Conservation (phyloP, 805 yeast genomes). For the Ogataea wickerhamii region DNA sequence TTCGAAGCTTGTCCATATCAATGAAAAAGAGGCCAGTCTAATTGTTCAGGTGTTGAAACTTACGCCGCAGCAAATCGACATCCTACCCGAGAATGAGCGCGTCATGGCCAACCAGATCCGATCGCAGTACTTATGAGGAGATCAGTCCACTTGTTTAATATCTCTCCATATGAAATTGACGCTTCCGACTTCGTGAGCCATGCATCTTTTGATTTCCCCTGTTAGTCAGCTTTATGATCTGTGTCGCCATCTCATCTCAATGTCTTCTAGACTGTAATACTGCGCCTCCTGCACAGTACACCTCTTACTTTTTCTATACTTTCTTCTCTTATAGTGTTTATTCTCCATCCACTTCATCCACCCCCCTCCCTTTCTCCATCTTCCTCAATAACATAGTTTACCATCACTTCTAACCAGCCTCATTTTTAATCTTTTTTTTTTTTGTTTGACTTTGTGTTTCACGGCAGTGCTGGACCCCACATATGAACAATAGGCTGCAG, state of each 20-base stretch:
- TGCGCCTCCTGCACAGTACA: no score
- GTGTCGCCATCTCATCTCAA: constrained; percentile 3
- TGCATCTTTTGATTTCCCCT: constrained; percentile 1
- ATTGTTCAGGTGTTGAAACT: constrained; percentile 51
- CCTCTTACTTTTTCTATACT: no score
- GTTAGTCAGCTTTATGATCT: constrained; percentile 4
- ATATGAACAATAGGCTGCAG: no score
- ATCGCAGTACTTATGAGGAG: constrained; percentile 44
- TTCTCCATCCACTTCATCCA: no score
- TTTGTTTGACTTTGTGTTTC: no score
- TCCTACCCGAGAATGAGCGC: constrained; percentile 49
- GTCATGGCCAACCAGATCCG: constrained; percentile 53
- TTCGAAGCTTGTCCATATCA: constrained; percentile 47
- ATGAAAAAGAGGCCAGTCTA: constrained; percentile 55
- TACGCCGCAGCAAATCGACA: constrained; percentile 46
- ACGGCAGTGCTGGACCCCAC: no score
- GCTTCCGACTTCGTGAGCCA: background rate
- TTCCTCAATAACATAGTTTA: no score
- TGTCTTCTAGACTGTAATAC: background rate
- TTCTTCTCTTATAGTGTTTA: no score
- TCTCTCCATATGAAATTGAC: constrained; percentile 4
- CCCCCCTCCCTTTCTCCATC: no score
- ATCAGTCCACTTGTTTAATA: constrained; percentile 10
- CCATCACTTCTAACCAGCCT: no score
- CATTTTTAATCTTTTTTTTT: no score